phyloP scores from a whole-genome alignment of 768 basidiomycete genomes.

The Russula virescens region DNA sequence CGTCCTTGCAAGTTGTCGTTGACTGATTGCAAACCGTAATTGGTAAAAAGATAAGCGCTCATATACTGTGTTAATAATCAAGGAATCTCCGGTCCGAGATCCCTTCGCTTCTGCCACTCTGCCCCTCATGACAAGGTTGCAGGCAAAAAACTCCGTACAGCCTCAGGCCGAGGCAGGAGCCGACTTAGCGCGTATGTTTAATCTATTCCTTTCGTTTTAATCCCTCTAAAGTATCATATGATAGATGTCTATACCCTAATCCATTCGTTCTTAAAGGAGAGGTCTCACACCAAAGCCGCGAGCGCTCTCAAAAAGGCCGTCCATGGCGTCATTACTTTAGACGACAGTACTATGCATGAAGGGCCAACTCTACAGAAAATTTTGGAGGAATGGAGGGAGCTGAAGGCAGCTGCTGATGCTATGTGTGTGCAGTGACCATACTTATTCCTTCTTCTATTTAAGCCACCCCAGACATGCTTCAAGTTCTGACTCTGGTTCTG shows the following conservation, averaged over 20 bases:
- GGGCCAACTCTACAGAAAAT: constrained; percentile 61
- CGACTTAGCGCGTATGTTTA: constrained; percentile 8
- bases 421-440: constrained; percentile 9
- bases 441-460: background rate
- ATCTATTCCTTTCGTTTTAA: background rate
- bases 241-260: constrained; percentile 73
- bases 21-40: background rate
- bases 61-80: background rate
- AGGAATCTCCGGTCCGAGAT: constrained; percentile 1
- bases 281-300: constrained; percentile 64
- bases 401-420: constrained; percentile 12
- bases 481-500: constrained; percentile 26
- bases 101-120: background rate
- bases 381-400: constrained; percentile 55
- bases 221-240: background rate
- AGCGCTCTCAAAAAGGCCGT: constrained; percentile 69
- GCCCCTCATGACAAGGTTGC: background rate
- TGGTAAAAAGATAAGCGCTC: background rate
- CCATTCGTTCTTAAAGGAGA: constrained; percentile 63
- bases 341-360: constrained; percentile 44
- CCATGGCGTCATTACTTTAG: constrained; percentile 53
- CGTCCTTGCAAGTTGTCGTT: background rate
- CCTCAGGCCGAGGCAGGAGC: background rate
- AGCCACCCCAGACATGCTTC: constrained; percentile 2
- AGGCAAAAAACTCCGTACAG: background rate